phyloP scores from a whole-genome alignment of 1,139 yeast genomes.

The Blastobotrys serpentis region DNA sequence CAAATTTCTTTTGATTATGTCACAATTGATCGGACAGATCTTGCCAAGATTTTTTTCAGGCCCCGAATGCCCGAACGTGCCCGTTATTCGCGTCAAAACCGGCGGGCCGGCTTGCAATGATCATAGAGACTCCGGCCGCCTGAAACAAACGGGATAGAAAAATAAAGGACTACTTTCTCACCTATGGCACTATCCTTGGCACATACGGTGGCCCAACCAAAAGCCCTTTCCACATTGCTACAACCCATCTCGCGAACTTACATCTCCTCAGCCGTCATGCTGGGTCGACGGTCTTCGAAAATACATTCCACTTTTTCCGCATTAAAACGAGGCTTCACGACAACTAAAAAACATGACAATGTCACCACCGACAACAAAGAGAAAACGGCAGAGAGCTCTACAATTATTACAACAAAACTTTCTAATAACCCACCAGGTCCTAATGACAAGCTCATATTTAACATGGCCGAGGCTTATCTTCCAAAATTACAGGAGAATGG shows the following conservation, averaged over 20 bases:
- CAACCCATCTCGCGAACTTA: neutral
- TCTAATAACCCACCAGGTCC: conserved; percentile 6
- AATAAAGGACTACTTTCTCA: no score
- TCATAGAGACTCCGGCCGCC: no score
- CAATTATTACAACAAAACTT: neutral
- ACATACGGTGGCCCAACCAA: neutral
- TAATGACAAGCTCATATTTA: conserved; percentile 11
- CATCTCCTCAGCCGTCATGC: conserved; percentile 3
- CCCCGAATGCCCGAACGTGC: no score
- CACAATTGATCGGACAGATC: no score
- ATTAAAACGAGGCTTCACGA: conserved; percentile 16
- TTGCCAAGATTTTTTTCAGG: no score
- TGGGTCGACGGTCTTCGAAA: conserved; percentile 8
- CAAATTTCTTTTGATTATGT: no score
- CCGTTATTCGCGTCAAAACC: no score
- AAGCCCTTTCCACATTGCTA: neutral
- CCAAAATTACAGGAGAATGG: conserved; percentile 15
- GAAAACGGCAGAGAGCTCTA: no score
- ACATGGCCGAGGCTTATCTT: conserved; percentile 19
- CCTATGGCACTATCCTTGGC: neutral
- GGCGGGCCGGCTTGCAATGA: no score
- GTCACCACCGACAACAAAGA: conserved; percentile 7
- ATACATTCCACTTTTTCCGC: conserved; percentile 14
- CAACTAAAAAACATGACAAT: conserved; percentile 1
- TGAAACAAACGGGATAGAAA: neutral